Conservation (phyloP, 2,329 filamentous ascomycete species). For the Tolypocladium amazonense region DNA sequence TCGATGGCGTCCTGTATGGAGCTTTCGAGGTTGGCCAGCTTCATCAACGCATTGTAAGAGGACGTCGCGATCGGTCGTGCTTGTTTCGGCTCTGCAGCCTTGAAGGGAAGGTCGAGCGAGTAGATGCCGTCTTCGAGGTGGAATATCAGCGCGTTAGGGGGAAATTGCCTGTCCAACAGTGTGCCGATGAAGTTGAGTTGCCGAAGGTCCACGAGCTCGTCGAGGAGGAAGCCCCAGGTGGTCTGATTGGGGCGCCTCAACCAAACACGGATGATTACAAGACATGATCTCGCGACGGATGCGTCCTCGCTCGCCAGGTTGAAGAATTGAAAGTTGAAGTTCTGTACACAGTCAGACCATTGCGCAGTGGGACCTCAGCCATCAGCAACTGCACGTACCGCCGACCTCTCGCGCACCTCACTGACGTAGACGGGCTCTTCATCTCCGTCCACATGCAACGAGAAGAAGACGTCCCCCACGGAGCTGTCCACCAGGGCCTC, state of each 20-base stretch:
- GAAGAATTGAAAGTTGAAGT: constrained; percentile 83
- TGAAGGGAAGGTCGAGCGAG: constrained; percentile 57
- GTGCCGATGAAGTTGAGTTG: constrained; percentile 69
- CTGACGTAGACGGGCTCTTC: constrained; percentile 80
- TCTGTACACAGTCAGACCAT: constrained; percentile 29
- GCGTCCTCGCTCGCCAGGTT: constrained; percentile 57
- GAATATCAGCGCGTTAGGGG: constrained; percentile 73
- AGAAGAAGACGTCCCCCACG: constrained; percentile 84
- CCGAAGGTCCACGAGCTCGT: constrained; percentile 60
- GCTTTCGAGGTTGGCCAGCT: constrained; percentile 76
- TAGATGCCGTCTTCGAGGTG: constrained; percentile 83
- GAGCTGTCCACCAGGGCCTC: constrained; percentile 60
- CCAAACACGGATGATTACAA: constrained; percentile 65
- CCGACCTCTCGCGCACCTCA: constrained; percentile 67
- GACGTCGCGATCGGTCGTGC: constrained; percentile 50
- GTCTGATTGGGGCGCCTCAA: constrained; percentile 39
- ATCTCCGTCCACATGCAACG: constrained; percentile 58
- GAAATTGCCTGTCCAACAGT: constrained; percentile 60
- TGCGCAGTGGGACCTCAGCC: neutral
- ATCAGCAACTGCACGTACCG: constrained; percentile 29
- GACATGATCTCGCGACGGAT: constrained; percentile 52
- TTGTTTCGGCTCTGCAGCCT: constrained; percentile 39
- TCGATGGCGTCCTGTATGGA: constrained; percentile 83
- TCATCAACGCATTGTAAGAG: constrained; percentile 81
- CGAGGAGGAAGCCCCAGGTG: constrained; percentile 55